Conservation (phyloP, 192 early-diverging fungal species). For the Backusella morwellensis region DNA sequence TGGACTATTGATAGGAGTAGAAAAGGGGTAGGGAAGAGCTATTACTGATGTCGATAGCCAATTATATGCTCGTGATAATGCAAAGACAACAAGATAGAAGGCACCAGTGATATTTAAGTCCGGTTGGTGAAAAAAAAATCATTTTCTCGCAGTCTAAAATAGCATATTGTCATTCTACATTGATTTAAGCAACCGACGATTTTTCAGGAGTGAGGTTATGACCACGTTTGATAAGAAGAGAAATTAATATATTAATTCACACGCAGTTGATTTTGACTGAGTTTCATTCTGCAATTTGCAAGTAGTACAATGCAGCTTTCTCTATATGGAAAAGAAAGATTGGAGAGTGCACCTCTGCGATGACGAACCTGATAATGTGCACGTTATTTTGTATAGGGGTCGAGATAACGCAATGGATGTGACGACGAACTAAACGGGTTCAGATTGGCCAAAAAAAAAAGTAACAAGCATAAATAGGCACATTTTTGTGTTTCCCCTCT, state of each 20-base stretch:
- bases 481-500: not conserved
- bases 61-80: not conserved
- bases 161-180: not conserved
- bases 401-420: conserved; percentile 2
- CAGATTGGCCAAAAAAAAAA: not conserved
- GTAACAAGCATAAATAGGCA: not conserved
- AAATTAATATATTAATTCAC: conserved; percentile 7
- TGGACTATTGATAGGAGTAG: not conserved
- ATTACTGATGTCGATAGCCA: not conserved
- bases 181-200: not conserved
- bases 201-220: not conserved
- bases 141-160: not conserved
- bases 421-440: not conserved
- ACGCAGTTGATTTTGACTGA: not conserved
- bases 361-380: conserved; percentile 2
- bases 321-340: not conserved
- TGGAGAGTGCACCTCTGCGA: not conserved
- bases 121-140: not conserved
- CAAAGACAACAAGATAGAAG: not conserved
- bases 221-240: conserved; percentile 3
- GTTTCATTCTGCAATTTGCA: not conserved
- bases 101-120: not conserved
- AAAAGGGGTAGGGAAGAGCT: not conserved
- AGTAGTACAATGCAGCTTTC: not conserved
- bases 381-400: conserved; percentile 1